Conservation (phyloP, 305 asterid species). For the Fraxinus latifolia region DNA sequence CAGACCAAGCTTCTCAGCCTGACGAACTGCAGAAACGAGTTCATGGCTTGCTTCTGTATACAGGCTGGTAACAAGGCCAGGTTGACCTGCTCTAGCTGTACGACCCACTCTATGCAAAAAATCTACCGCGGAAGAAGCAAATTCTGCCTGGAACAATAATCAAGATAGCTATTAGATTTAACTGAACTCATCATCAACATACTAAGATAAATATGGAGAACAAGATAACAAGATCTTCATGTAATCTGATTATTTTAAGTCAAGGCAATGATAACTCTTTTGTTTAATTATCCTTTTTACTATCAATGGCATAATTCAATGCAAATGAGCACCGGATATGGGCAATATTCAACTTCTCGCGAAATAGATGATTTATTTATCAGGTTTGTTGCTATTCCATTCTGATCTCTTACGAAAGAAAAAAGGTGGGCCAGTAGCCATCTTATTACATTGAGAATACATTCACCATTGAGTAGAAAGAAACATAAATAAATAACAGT, state of each 20-base stretch:
- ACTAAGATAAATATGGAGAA: neutral
- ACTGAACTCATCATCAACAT: neutral
- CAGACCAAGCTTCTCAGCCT: conserved; percentile 58
- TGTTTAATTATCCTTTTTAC: neutral
- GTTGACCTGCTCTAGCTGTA: conserved; percentile 93
- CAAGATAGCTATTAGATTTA: conserved; percentile 19
- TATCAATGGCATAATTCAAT: neutral
- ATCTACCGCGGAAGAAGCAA: conserved; percentile 85
- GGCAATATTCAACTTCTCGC: neutral
- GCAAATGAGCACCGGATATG: neutral
- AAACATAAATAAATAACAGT: neutral
- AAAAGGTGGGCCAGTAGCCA: neutral
- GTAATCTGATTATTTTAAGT: neutral
- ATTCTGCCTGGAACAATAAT: conserved; percentile 65
- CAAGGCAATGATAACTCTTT: neutral
- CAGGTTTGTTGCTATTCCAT: neutral
- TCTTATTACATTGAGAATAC: neutral
- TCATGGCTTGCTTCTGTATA: conserved; percentile 59
- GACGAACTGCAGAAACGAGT: conserved; percentile 86
- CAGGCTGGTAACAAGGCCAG: conserved; percentile 84
- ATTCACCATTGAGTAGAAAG: neutral
- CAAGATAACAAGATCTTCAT: neutral
- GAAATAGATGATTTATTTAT: neutral
- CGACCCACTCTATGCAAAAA: conserved; percentile 96
- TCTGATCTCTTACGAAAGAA: neutral